phyloP scores from a whole-genome alignment of 2,329 filamentous ascomycete species.

The Ophiostoma novo-ulmi region DNA sequence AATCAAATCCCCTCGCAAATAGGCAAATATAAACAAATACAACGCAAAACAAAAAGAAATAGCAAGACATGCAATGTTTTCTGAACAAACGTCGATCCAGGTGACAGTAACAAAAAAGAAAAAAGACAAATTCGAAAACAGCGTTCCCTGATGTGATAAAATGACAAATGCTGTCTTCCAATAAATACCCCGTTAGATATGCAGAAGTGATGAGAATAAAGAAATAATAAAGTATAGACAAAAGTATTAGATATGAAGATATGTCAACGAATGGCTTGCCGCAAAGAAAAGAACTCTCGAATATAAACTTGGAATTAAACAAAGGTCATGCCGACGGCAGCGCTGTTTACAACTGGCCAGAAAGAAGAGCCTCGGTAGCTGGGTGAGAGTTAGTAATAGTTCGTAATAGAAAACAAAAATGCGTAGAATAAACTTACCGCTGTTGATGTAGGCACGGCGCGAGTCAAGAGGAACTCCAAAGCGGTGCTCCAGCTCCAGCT shows the following conservation, averaged over 20 bases:
- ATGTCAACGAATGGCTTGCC: constrained; percentile 1
- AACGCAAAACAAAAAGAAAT: background rate
- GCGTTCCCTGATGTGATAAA: background rate
- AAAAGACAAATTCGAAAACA: background rate
- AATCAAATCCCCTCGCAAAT: background rate
- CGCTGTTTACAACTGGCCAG: constrained; percentile 61
- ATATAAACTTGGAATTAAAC: background rate
- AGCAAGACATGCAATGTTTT: constrained; percentile 9
- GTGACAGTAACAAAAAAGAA: background rate
- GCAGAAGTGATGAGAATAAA: constrained; percentile 16
- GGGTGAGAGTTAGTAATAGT: constrained; percentile 17
- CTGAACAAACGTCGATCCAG: constrained; percentile 11
- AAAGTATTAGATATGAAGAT: constrained; percentile 19
- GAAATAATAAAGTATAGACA: constrained; percentile 1
- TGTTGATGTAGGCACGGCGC: constrained; percentile 90
- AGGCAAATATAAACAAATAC: background rate
- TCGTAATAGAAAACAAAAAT: background rate
- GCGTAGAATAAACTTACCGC: constrained; percentile 56
- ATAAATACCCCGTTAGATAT: constrained; percentile 23
- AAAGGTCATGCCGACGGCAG: background rate
- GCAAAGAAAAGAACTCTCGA: background rate
- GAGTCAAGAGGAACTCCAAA: constrained; percentile 83
- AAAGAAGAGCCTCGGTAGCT: constrained; percentile 75
- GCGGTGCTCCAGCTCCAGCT: constrained; percentile 82
- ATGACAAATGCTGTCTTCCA: constrained; percentile 17